These are phyloP conservation scores for Dicorynia guianensis DNA, from an alignment of 306 rosid genomes.

Conservation along the genomic window DNA sequence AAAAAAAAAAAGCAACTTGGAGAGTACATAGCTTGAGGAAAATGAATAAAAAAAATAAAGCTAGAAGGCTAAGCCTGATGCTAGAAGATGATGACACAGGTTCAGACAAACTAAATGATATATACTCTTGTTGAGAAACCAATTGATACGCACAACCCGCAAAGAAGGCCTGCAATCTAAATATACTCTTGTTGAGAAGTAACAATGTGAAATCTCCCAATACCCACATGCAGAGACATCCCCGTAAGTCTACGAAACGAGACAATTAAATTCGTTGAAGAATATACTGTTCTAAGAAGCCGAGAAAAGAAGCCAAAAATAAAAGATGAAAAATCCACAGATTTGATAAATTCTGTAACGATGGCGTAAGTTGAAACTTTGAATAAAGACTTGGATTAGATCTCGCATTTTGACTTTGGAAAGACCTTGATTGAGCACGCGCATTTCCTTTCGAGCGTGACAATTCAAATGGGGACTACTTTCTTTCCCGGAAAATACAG, in stretches of 20 bases:
- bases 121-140: background rate
- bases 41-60: background rate
- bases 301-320: constrained; percentile 32
- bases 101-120: constrained; percentile 43
- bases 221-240: constrained; percentile 36
- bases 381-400: constrained; percentile 50
- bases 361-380: constrained; percentile 18
- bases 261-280: constrained; percentile 9
- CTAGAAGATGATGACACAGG: constrained; percentile 35
- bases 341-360: constrained; percentile 32
- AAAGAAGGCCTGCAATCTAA: constrained; percentile 15
- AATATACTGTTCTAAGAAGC: constrained; percentile 38
- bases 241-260: constrained; percentile 27
- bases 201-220: constrained; percentile 46
- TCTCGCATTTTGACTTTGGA: constrained; percentile 60
- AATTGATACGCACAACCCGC: constrained; percentile 18
- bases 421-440: constrained; percentile 37
- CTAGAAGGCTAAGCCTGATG: background rate
- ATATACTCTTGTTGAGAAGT: constrained; percentile 2
- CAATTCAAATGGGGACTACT: constrained; percentile 28
- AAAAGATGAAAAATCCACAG: constrained; percentile 31
- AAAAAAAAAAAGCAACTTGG: constrained; percentile 12
- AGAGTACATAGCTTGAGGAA: background rate
- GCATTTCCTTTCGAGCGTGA: constrained; percentile 46
- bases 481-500: constrained; percentile 42